Base-by-base conservation (phyloP, 768 basidiomycete species). In the Xerocomellus chrysenteron region DNA sequence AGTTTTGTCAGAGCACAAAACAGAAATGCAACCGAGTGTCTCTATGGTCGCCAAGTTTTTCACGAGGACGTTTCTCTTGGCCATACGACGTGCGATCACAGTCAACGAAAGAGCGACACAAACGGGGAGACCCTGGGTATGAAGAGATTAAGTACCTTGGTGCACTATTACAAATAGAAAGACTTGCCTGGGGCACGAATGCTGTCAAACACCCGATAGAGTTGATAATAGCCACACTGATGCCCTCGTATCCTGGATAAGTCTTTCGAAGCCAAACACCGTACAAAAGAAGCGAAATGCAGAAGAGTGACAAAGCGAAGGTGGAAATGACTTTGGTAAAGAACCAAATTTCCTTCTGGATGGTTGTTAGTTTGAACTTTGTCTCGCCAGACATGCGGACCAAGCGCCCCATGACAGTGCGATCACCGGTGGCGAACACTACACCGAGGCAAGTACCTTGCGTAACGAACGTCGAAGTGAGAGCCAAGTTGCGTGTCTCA, bases 1-100 rank as follows among this genome's bases (percentile, higher is more conserved):
- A 1, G 78, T 78, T 56, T 84, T 84, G 68, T 84, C 83, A 6
- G 80, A 79, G 63, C 80, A 81, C 21, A 84, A 54, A 36, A 82
- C 76, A 17, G 78, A 76, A 57, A 84, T 80, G 19, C 74, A 72
- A 0, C 82, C 82, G 3, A 83, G 73, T 0, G 80, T 80, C 59
- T 83, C 82, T 49, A 84, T 79, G 1, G 78, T 82, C 37, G 78
- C 77, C 56, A 83, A 69, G 47, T 76, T 78, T 61, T 82, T 82
- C 56, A 81, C 80, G 4, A 80, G 72, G 19, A 80, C 75, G 14
- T 76, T 75, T 37, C 78, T 70, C 47, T 71, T 71, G 5, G 79
- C 78, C 66, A 84, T 79, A 50, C 80, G 80, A 24, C 76, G 74
- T 16, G 78, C 79, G 33, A 74, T 68, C 30, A 77, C 74, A 6